Evolutionary conservation across 768 basidiomycete species (phyloP).

Genomic region (Boletus eberwhitei): DNA sequence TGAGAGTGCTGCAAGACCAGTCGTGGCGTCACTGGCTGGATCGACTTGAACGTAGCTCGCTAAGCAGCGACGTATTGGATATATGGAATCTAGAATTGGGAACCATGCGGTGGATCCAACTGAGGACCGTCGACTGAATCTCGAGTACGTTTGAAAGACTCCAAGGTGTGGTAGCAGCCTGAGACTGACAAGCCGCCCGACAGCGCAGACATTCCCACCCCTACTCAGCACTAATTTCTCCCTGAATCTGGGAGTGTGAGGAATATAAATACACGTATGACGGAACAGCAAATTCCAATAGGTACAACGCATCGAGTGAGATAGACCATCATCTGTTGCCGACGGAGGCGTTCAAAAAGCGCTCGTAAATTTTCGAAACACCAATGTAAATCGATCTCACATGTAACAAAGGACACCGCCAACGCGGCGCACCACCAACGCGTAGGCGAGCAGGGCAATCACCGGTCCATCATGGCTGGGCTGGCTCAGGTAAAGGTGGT

Average conservation of each 20-base stretch:
- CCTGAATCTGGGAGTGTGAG: background rate
- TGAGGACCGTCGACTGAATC: background rate
- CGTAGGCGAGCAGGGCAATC: background rate
- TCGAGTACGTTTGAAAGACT: background rate
- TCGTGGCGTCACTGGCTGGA: background rate
- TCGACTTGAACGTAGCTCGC: background rate
- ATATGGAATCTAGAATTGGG: background rate
- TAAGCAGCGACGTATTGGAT: background rate
- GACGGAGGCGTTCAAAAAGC: background rate
- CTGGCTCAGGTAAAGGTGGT: conserved; percentile 1
- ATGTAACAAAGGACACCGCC: background rate
- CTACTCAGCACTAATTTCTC: background rate
- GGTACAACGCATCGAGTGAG: background rate
- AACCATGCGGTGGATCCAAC: background rate
- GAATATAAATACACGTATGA: background rate
- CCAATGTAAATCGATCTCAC: background rate
- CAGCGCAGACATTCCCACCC: background rate
- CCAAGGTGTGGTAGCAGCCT: background rate
- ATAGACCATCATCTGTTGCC: background rate
- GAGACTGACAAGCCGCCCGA: background rate
- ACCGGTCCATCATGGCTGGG: background rate
- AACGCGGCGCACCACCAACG: background rate
- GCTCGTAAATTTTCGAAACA: background rate
- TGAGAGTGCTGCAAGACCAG: too few species aligned
- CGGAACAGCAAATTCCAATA: background rate